Evolutionary conservation across 2,329 filamentous ascomycete species (phyloP).

Genomic region (Seiridium unicorne): DNA sequence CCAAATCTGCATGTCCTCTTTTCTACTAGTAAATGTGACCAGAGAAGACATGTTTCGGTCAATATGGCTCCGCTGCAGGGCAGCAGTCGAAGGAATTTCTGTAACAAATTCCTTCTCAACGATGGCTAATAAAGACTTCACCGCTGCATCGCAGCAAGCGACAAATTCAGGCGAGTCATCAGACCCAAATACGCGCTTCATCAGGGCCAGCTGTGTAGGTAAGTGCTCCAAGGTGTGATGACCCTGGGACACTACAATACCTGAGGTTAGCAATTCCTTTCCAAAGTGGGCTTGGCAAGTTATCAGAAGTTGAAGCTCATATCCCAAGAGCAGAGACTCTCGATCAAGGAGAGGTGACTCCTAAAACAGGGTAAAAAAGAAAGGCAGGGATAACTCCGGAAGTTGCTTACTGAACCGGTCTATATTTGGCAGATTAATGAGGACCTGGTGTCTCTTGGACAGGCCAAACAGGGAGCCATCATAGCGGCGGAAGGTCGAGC

Average conservation of each 20-base stretch:
- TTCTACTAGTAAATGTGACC: constrained; percentile 7
- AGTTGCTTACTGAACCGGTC: constrained; percentile 6
- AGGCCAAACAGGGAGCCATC: constrained; percentile 14
- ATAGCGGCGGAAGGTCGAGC: constrained; percentile 4
- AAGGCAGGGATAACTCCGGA: no score
- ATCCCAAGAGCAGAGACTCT: background rate
- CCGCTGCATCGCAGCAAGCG: background rate
- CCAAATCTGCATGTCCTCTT: constrained; percentile 10
- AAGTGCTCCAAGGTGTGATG: background rate
- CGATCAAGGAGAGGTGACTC: no score
- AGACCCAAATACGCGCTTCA: constrained; percentile 13
- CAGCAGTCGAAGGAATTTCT: constrained; percentile 9
- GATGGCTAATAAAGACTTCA: background rate
- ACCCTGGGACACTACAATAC: constrained; percentile 1
- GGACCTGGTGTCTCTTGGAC: constrained; percentile 24
- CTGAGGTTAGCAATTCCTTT: no score
- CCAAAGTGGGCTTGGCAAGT: no score
- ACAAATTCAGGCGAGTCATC: background rate
- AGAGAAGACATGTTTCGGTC: constrained; percentile 7
- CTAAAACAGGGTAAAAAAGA: no score
- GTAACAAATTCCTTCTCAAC: constrained; percentile 13
- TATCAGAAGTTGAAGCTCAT: no score
- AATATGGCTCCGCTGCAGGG: constrained; percentile 9
- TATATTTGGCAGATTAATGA: constrained; percentile 17
- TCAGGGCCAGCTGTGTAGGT: constrained; percentile 5